Evolutionary conservation across 805 yeast species (phyloP).

Genomic region (Yamadazyma takamatsuzukensis): DNA sequence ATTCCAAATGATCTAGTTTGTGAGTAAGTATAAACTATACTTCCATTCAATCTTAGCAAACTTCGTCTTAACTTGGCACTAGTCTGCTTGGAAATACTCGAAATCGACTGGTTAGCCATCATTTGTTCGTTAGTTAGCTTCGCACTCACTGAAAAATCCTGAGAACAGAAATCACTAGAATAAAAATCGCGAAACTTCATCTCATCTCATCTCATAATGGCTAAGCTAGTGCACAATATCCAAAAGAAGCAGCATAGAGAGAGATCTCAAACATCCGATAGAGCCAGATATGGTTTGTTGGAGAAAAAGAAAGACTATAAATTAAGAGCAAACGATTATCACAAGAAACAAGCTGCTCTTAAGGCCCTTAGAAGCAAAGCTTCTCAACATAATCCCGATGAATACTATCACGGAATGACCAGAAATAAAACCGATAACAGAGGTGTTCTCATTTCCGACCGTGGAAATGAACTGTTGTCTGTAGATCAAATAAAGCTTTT

Average conservation of each 20-base stretch:
- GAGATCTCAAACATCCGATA: constrained; percentile 77
- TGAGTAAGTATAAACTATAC: too few relatives aligned
- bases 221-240: constrained; percentile 78
- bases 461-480: constrained; percentile 58
- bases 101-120: too few relatives aligned
- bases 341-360: constrained; percentile 58
- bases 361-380: constrained; percentile 74
- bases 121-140: too few relatives aligned
- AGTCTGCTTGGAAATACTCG: too few relatives aligned
- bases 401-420: constrained; percentile 93
- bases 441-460: constrained; percentile 65
- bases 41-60: too few relatives aligned
- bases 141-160: too few relatives aligned
- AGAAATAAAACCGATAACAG: constrained; percentile 59
- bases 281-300: constrained; percentile 75
- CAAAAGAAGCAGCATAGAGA: constrained; percentile 97
- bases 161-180: too few relatives aligned
- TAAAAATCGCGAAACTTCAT: not conserved
- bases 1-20: too few relatives aligned
- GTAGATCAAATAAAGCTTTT: constrained; percentile 76
- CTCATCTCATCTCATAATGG: constrained; percentile 44
- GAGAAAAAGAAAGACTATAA: constrained; percentile 73
- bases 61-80: too few relatives aligned
- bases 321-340: constrained; percentile 53
- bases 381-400: constrained; percentile 81